Evolutionary conservation across 106 monocot genomes (phyloP).

Genomic region (Iris macrosiphon): DNA sequence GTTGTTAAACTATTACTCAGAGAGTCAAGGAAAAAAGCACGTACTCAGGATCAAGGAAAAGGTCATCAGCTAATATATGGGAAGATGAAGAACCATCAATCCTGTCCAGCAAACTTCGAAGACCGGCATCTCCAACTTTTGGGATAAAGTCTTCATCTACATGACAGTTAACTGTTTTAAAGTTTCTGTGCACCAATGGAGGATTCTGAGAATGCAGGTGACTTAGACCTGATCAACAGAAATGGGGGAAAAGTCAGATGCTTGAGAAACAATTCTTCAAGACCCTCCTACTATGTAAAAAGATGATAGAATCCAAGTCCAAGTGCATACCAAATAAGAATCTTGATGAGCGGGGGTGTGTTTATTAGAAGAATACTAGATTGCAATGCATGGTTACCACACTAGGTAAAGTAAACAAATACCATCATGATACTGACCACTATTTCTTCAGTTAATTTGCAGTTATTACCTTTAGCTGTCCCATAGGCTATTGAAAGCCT

Average conservation of each 20-base stretch:
- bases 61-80: slow-evolving; percentile 32
- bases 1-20: no score
- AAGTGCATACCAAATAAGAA: neutral
- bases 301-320: neutral
- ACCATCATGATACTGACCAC: slow-evolving; percentile 11
- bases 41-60: slow-evolving; percentile 86
- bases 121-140: slow-evolving; percentile 92
- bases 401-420: neutral
- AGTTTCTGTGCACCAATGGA: slow-evolving; percentile 68
- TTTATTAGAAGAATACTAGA: no score
- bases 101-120: slow-evolving; percentile 47
- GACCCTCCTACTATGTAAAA: neutral
- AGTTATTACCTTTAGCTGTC: slow-evolving; percentile 91
- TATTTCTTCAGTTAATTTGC: slow-evolving; percentile 17
- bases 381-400: neutral
- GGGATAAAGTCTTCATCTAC: slow-evolving; percentile 87
- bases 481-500: slow-evolving; percentile 91
- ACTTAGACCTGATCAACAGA: slow-evolving; percentile 47
- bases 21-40: neutral
- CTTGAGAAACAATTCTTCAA: slow-evolving; percentile 1
- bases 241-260: slow-evolving; percentile 12
- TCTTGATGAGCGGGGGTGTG: no score
- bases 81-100: slow-evolving; percentile 42
- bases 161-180: slow-evolving; percentile 84
- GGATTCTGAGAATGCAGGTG: slow-evolving; percentile 69